Conservation (phyloP, 352 stramenopile genomes). For the Aphanomyces euteiches region DNA sequence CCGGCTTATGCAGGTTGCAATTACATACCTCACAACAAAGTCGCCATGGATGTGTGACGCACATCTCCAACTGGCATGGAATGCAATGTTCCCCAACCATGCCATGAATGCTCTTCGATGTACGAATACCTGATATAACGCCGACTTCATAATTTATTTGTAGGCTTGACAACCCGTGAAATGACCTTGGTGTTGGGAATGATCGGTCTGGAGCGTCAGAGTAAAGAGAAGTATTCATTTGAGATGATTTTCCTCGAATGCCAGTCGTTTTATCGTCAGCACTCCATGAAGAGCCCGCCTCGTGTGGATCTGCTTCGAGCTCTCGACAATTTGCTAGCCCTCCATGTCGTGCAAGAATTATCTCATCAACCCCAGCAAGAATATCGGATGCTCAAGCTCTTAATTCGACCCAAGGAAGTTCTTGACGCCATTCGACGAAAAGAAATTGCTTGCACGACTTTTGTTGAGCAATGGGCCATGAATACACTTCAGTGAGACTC, state of each 20-base stretch:
- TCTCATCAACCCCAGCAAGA: constrained; percentile 58
- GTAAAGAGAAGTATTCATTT: constrained; percentile 63
- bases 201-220: constrained; percentile 67
- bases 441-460: constrained; percentile 68
- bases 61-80: constrained; percentile 52
- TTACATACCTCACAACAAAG: constrained; percentile 45
- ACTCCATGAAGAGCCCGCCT: constrained; percentile 61
- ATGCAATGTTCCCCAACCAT: constrained; percentile 65
- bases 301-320: constrained; percentile 67
- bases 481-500: constrained; percentile 34
- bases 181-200: constrained; percentile 77
- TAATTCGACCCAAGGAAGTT: constrained; percentile 64
- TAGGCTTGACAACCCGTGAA: constrained; percentile 45
- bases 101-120: constrained; percentile 67
- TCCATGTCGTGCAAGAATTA: constrained; percentile 60
- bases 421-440: constrained; percentile 69
- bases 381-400: constrained; percentile 69
- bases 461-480: constrained; percentile 70
- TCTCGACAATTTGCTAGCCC: constrained; percentile 61
- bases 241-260: constrained; percentile 82
- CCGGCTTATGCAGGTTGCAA: constrained; percentile 46
- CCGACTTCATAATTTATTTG: neutral
- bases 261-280: constrained; percentile 74
- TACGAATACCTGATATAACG: constrained; percentile 6
- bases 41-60: constrained; percentile 40